Evolutionary conservation across 768 basidiomycete genomes (phyloP), one percentile per base, ranked within the genome.

Genomic region (Suillus sp.): DNA sequence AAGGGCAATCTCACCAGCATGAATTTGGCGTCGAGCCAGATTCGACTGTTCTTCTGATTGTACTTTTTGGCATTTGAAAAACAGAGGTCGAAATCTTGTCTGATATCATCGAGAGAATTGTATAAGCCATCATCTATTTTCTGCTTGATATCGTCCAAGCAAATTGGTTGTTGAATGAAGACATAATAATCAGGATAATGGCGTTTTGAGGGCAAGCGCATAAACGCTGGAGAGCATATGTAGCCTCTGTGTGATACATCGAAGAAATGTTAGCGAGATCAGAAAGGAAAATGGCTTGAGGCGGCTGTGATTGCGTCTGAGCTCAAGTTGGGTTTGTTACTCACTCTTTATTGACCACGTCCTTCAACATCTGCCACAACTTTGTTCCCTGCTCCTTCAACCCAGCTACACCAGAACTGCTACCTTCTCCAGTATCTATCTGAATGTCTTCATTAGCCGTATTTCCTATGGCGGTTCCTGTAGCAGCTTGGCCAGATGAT

Each of bases 321-420:
- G 67, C 69, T 64, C 71, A 68, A 78, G 69, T 74, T 73, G 72
- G 74, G 77, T 72, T 72, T 77, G 80, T 79, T 78, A 90, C 91
- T 83, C 83, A 93, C 92, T 93, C 91, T 84, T 91, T 91, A 81
- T 87, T 90, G 74, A 87, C 86, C 72, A 90, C 92, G 75, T 91
- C 89, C 83, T 86, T 91, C 74, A 93, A 82, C 43, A 84, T 84
- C 72, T 88, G 85, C 88, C 90, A 93, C 78, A 92, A 75, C 77
- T 81, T 83, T 77, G 88, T 74, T 51, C 88, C 91, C 72, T 86
- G 83, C 77, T 87, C 86, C 72, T 83, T 87, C 72, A 89, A 82
- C 62, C 67, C 67, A 42, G 60, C 62, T 58, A 64, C 68, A 63
- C 78, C 78, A 51, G 66, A 57, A 62, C 59, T 65, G 22, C 64